Conservation (phyloP, 257 asterid species). For the Echium plantagineum region DNA sequence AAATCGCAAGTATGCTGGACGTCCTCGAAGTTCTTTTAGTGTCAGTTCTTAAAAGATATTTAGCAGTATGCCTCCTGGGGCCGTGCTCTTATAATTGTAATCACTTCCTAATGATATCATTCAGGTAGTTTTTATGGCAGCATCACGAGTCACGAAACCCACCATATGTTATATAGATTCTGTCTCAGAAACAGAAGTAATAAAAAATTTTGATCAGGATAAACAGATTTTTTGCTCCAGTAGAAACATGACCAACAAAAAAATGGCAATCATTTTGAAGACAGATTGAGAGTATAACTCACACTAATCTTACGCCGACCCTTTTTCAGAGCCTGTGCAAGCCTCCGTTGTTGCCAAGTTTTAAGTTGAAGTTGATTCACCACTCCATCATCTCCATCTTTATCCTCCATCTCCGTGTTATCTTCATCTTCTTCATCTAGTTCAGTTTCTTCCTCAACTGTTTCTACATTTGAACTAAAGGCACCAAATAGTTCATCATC, state of each 20-base stretch:
- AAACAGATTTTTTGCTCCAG: background rate
- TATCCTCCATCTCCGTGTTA: conserved; percentile 21
- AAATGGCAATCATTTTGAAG: background rate
- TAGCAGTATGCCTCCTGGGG: no score
- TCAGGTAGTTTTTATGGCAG: background rate
- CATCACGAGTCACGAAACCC: background rate
- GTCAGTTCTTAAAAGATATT: no score
- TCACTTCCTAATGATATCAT: background rate
- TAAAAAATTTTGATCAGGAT: background rate
- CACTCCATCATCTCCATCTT: conserved; percentile 33
- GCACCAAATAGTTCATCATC: conserved; percentile 67
- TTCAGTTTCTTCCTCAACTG: conserved; percentile 19
- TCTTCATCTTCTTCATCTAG: conserved; percentile 22
- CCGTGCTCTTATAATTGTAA: no score
- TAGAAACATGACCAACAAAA: no score
- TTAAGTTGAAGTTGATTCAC: conserved; percentile 41
- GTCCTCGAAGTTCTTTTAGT: no score
- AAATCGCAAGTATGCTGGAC: no score
- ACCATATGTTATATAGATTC: no score
- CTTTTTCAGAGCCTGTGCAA: conserved; percentile 72
- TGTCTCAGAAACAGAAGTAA: background rate
- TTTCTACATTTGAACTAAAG: conserved; percentile 26
- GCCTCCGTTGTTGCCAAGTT: conserved; percentile 78
- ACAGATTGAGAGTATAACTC: conserved; percentile 19
- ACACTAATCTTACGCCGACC: conserved; percentile 93